Base-by-base conservation (phyloP, 257 asterid genomes). In the Rubia yunnanensis region DNA sequence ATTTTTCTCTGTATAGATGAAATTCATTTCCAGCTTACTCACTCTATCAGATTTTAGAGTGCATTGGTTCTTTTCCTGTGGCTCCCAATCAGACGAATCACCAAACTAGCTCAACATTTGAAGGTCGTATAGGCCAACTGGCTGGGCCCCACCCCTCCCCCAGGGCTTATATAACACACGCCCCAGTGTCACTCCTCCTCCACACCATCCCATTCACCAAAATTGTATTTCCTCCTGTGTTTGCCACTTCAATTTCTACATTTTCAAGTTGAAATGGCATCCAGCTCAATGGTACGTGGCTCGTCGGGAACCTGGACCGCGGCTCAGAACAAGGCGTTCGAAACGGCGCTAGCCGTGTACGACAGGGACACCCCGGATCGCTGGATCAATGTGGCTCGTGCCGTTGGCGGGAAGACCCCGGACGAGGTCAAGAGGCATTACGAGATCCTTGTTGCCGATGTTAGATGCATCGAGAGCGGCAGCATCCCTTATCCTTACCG, bases 341-440 rank as follows among this genome's bases (percentile, higher is more conserved):
- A 91, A 68, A 70, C 39, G 81, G 98, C 98, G 1, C 49, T 91
- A 67, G 95, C 94, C 0, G 82, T 79, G 28, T 88, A 80, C 34
- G 96, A 85, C 75, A 67, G 72, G 64, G 95, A 83, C 74, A 82
- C 89, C 0, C 88, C 98, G 0, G 96, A 88, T 62, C 91, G 96
- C 10, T 91, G 98, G 98, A 71, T 72, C 63, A 88, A 88, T 23
- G 88, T 91, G 44, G 98, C 98, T 0, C 73, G 72, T 65, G 94
- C 91, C 1, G 85, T 91, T 0, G 95, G 82, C 0, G 81, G 84
- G 1, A 89, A 90, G 52, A 84, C 96, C 0, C 77, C 73, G 0
- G 94, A 83, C 0, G 96, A 88, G 63, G 98, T 88, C 10, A 85
- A 79, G 73, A 71, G 60, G 58, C 98, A 91, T 64, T 91, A 86